phyloP scores from a whole-genome alignment of 768 basidiomycete genomes.

The Tremella fuciformis region DNA sequence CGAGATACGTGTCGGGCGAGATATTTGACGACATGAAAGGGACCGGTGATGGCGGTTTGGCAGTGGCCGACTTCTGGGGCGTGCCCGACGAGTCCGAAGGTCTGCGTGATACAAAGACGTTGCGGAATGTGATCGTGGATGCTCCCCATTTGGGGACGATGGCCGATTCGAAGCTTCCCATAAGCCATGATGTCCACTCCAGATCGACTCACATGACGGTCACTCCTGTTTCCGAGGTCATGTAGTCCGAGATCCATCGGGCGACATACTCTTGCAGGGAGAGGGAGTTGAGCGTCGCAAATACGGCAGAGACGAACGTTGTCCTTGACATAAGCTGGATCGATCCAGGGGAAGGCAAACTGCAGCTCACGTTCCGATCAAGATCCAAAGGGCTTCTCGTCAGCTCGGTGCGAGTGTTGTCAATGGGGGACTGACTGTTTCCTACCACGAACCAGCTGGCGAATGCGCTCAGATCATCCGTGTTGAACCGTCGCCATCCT shows the following conservation, averaged over 20 bases:
- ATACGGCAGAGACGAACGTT: slow-evolving; percentile 90
- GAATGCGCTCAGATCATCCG: slow-evolving; percentile 95
- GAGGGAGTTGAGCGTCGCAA: slow-evolving; percentile 83
- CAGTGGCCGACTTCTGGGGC: slow-evolving; percentile 15
- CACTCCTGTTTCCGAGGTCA: slow-evolving; percentile 89
- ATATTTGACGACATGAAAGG: slow-evolving; percentile 39
- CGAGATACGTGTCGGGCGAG: slow-evolving; percentile 36
- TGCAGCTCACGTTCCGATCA: slow-evolving; percentile 81
- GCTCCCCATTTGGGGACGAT: slow-evolving; percentile 98
- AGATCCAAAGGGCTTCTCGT: slow-evolving; percentile 72
- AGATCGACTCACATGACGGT: slow-evolving; percentile 62
- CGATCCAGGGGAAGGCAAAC: background rate
- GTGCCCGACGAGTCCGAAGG: slow-evolving; percentile 51
- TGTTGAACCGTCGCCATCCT: slow-evolving; percentile 89
- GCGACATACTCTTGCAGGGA: slow-evolving; percentile 70
- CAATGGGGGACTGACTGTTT: slow-evolving; percentile 58
- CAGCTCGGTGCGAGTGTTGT: slow-evolving; percentile 6
- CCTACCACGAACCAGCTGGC: slow-evolving; percentile 94
- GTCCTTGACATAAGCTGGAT: slow-evolving; percentile 58
- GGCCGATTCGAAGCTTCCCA: slow-evolving; percentile 75
- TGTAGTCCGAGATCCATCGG: slow-evolving; percentile 80
- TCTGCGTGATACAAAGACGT: slow-evolving; percentile 87
- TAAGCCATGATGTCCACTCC: background rate
- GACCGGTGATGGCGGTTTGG: slow-evolving; percentile 34
- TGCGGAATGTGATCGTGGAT: slow-evolving; percentile 91